A percentile compares a stretch with the other conserved stretches of the same genome.
Evolutionary conservation across 1,284 basidiomycete genomes (phyloP).

Genomic region (Tilletia walkeri): DNA sequence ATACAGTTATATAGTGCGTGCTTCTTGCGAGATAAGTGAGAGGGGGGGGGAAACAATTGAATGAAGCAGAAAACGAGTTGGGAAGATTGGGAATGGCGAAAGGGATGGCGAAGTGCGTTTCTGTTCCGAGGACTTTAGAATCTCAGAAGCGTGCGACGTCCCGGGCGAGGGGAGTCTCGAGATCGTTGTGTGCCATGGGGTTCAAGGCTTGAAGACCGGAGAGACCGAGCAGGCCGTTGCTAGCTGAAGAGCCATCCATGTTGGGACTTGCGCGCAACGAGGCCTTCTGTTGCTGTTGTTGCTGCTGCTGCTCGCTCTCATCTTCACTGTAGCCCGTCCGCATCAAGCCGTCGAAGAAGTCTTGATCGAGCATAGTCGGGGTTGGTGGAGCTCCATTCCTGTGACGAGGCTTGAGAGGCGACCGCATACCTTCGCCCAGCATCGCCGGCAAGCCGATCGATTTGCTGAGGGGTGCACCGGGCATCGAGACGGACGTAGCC

Average conservation of each 20-base stretch:
- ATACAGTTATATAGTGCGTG: too few species aligned
- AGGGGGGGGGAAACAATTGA: too few species aligned
- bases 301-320: not conserved
- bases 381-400: not conserved
- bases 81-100: not conserved
- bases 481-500: not conserved
- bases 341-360: constrained; percentile 11
- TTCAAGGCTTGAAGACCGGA: not conserved
- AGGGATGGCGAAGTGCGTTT: not conserved
- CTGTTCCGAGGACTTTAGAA: too few species aligned
- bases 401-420: too few species aligned
- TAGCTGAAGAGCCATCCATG: too few species aligned
- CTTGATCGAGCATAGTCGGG: constrained; percentile 7
- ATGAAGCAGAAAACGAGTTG: not conserved
- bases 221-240: not conserved
- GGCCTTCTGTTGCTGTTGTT: too few species aligned
- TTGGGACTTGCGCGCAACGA: too few species aligned
- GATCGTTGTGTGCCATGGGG: not conserved
- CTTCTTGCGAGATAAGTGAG: too few species aligned
- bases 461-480: not conserved
- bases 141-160: constrained; percentile 13
- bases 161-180: constrained; percentile 7
- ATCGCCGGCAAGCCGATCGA: not conserved
- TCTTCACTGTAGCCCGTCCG: constrained; percentile 14
- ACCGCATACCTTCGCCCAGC: not conserved